Evolutionary conservation across 345 rosid species (phyloP).

Genomic region (Cardiospermum halicacabum): DNA sequence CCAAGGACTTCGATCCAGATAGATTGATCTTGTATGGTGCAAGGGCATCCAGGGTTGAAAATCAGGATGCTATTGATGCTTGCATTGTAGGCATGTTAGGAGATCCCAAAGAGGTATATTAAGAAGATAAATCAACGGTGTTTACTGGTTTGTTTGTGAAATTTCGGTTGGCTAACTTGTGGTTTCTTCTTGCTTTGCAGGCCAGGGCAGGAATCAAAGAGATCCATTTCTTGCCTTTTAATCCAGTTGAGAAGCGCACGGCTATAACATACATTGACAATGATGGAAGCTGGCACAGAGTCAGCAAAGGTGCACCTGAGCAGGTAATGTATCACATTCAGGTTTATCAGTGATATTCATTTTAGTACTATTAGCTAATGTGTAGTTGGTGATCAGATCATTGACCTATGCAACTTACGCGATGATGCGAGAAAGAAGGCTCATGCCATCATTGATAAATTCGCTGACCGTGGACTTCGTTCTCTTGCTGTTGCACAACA

Average conservation of each 20-base stretch:
- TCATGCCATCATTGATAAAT: slow-evolving; percentile 75
- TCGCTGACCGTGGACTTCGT: slow-evolving; percentile 82
- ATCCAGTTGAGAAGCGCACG: slow-evolving; percentile 86
- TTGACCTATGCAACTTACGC: slow-evolving; percentile 62
- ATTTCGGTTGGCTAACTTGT: not conserved
- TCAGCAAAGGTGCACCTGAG: slow-evolving; percentile 86
- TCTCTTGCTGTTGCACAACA: slow-evolving; percentile 74
- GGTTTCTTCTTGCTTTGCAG: slow-evolving; percentile 20
- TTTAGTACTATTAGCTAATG: not conserved
- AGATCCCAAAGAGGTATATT: slow-evolving; percentile 48
- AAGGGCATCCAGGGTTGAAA: slow-evolving; percentile 79
- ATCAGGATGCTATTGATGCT: slow-evolving; percentile 75
- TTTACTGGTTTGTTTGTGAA: not conserved
- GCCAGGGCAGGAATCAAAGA: slow-evolving; percentile 73
- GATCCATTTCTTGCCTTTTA: slow-evolving; percentile 80
- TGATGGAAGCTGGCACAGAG: slow-evolving; percentile 66
- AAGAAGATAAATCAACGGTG: not conserved
- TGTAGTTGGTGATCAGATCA: slow-evolving; percentile 32
- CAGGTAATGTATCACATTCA: slow-evolving; percentile 37
- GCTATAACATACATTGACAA: slow-evolving; percentile 73
- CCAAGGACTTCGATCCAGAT: slow-evolving; percentile 58
- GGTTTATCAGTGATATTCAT: not conserved
- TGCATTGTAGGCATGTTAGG: slow-evolving; percentile 60
- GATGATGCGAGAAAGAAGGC: slow-evolving; percentile 62
- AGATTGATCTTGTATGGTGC: slow-evolving; percentile 56